Percentiles rank a stretch among this genome's conserved stretches.
These are phyloP conservation scores for Pittosporum tobira DNA, from an alignment of 129 eudicot genomes.

Conservation along the genomic window DNA sequence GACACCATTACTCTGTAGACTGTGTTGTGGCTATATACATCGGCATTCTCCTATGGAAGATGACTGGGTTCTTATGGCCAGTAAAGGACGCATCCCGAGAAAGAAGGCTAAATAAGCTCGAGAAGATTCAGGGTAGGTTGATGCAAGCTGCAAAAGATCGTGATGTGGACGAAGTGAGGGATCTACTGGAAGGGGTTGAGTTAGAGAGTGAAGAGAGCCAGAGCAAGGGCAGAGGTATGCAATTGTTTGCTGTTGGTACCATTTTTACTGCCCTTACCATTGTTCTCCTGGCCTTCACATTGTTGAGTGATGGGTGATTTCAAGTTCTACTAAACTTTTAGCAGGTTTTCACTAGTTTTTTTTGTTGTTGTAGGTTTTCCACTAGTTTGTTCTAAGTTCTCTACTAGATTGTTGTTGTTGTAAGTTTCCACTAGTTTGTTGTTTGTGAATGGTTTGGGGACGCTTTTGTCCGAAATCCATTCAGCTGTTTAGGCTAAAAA, in stretches of 20 bases:
- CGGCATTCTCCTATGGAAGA: slow-evolving; percentile 84
- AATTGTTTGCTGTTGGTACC: slow-evolving; percentile 66
- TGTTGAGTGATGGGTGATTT: slow-evolving; percentile 68
- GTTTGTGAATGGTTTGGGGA: no score
- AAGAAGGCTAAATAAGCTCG: slow-evolving; percentile 54
- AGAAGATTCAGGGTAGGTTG: slow-evolving; percentile 50
- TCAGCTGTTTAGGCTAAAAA: no score
- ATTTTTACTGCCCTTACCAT: slow-evolving; percentile 51
- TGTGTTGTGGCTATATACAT: slow-evolving; percentile 76
- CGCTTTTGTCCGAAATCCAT: no score
- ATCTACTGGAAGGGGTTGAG: slow-evolving; percentile 67
- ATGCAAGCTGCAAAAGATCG: slow-evolving; percentile 90
- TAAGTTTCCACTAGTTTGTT: no score
- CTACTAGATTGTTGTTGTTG: background rate
- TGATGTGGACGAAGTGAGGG: slow-evolving; percentile 57
- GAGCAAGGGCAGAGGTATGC: slow-evolving; percentile 43
- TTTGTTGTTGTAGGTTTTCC: background rate
- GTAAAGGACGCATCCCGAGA: slow-evolving; percentile 28
- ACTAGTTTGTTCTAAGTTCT: no score
- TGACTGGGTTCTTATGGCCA: slow-evolving; percentile 86
- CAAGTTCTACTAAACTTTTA: slow-evolving; percentile 1
- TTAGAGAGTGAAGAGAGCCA: slow-evolving; percentile 26
- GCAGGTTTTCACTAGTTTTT: background rate
- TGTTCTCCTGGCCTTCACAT: slow-evolving; percentile 65
- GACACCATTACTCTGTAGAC: slow-evolving; percentile 87